phyloP scores from a whole-genome alignment of 192 early-diverging fungal species.

The Phlyctochytrium planicorne region DNA sequence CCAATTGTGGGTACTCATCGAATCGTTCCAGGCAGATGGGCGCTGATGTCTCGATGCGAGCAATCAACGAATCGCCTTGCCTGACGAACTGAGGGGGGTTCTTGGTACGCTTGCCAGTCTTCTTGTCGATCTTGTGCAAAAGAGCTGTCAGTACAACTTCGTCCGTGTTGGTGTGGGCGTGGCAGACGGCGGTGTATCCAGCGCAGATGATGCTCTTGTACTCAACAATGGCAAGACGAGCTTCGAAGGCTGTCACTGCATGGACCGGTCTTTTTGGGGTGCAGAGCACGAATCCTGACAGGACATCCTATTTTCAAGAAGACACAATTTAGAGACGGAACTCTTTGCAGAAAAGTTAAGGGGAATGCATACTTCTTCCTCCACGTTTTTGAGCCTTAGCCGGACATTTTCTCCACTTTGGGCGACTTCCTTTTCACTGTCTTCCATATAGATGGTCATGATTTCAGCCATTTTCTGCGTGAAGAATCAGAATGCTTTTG shows the following conservation, averaged over 20 bases:
- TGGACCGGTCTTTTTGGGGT: constrained; percentile 75
- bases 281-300: constrained; percentile 87
- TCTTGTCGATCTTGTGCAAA: constrained; percentile 90
- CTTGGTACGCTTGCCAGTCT: constrained; percentile 86
- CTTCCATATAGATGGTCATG: constrained; percentile 77
- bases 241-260: constrained; percentile 76
- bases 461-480: constrained; percentile 68
- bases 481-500: constrained; percentile 1
- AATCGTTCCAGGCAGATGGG: constrained; percentile 87
- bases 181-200: constrained; percentile 91
- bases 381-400: constrained; percentile 82
- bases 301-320: constrained; percentile 56
- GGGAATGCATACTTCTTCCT: constrained; percentile 75
- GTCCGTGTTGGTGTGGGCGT: constrained; percentile 85
- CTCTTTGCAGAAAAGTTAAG: not conserved
- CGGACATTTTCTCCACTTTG: constrained; percentile 93
- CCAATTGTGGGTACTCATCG: constrained; percentile 83
- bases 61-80: constrained; percentile 87
- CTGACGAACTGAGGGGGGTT: constrained; percentile 90
- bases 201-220: constrained; percentile 95
- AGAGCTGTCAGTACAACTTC: constrained; percentile 82
- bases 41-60: constrained; percentile 72
- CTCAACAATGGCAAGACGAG: constrained; percentile 87
- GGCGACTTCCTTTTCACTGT: constrained; percentile 72
- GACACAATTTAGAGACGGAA: not conserved